phyloP scores from a whole-genome alignment of 495 filamentous ascomycete species.

The Amphirosellinia nigrospora region DNA sequence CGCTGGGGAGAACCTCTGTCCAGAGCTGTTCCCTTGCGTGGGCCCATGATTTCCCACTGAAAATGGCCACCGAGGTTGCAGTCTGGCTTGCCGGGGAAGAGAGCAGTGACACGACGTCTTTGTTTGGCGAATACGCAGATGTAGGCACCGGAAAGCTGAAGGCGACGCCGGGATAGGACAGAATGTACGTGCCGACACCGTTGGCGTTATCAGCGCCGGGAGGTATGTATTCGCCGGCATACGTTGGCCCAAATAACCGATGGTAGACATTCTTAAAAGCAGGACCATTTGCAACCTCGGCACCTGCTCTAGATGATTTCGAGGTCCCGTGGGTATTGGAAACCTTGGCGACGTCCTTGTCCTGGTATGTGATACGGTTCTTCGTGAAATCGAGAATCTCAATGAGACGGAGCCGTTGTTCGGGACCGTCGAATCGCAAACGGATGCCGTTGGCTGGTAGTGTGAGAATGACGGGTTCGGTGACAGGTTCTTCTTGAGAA shows the following conservation, averaged over 20 bases:
- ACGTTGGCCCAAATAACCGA: conserved; percentile 86
- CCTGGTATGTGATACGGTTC: conserved; percentile 80
- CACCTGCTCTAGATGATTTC: conserved; percentile 38
- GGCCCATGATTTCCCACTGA: conserved; percentile 86
- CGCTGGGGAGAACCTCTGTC: conserved; percentile 71
- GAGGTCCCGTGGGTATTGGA: conserved; percentile 52
- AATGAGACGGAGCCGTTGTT: conserved; percentile 88
- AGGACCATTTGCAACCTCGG: conserved; percentile 64
- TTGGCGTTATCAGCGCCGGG: conserved; percentile 33
- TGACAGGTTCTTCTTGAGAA: conserved; percentile 70
- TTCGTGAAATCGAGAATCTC: conserved; percentile 93
- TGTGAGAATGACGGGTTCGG: conserved; percentile 70
- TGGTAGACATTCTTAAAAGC: conserved; percentile 92
- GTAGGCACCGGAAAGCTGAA: conserved; percentile 85
- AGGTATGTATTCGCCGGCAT: conserved; percentile 86
- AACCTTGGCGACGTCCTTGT: conserved; percentile 78
- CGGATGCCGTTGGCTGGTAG: conserved; percentile 87
- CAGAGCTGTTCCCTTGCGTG: conserved; percentile 78
- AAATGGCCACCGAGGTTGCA: conserved; percentile 85
- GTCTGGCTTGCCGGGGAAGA: conserved; percentile 76
- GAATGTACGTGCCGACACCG: conserved; percentile 69
- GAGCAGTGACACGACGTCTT: conserved; percentile 85
- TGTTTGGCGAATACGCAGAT: conserved; percentile 77
- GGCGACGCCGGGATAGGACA: conserved; percentile 92
- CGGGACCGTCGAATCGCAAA: conserved; percentile 89